A percentile compares a stretch with the other conserved stretches of the same genome.
Evolutionary conservation across 352 stramenopile genomes (phyloP).

Genomic region (Globisporangium irregulare): DNA sequence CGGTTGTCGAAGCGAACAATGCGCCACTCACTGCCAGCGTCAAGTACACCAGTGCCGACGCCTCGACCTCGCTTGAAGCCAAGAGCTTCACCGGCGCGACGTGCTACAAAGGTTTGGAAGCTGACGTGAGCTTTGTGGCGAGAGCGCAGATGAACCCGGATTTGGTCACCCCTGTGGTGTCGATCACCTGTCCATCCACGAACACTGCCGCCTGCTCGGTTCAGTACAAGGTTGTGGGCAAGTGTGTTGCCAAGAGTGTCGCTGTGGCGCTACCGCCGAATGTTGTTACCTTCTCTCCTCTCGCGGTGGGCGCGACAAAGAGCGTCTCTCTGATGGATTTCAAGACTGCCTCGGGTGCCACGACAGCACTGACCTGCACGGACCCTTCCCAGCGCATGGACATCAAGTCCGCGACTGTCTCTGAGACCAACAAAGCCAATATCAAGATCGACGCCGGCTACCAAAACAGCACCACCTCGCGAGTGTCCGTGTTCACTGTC

Average conservation of each 20-base stretch:
- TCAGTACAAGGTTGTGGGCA: conserved; percentile 2
- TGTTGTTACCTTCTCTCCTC: no score
- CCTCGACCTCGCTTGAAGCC: background rate
- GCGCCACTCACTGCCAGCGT: background rate
- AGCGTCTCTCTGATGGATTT: background rate
- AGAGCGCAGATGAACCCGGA: background rate
- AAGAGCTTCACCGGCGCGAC: background rate
- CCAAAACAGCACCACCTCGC: background rate
- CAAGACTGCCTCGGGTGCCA: no score
- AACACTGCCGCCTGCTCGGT: background rate
- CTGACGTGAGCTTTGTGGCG: background rate
- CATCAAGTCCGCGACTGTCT: background rate
- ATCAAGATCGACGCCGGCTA: background rate
- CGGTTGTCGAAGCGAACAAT: background rate
- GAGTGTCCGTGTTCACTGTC: background rate
- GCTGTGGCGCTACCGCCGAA: no score
- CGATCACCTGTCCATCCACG: background rate
- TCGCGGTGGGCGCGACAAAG: no score
- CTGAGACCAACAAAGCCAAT: background rate
- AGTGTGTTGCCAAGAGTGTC: background rate
- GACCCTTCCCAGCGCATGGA: background rate
- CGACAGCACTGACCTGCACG: background rate
- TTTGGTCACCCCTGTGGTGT: background rate
- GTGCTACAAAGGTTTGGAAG: background rate
- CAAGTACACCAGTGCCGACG: background rate